Evolutionary conservation across 441 rosid species (phyloP).

Genomic region (Populus hybrid): DNA sequence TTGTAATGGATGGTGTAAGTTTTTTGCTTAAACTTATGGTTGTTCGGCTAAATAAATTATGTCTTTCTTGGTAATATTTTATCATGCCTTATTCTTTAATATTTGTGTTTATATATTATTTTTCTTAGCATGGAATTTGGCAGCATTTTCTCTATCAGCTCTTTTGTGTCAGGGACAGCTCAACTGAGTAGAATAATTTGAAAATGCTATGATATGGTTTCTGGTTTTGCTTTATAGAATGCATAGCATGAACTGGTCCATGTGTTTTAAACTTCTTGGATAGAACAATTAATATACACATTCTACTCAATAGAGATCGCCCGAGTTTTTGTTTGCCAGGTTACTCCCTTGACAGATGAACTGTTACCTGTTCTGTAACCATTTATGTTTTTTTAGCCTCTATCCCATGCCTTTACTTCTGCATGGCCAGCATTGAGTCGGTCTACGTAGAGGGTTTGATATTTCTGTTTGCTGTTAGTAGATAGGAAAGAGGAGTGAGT

Average conservation of each 20-base stretch:
- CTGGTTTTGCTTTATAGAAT: slow-evolving; percentile 5
- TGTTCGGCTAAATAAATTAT: background rate
- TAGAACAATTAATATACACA: background rate
- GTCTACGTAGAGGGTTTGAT: background rate
- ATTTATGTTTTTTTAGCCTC: background rate
- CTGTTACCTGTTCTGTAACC: background rate
- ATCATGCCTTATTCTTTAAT: background rate
- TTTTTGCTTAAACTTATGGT: slow-evolving; percentile 14
- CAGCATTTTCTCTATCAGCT: background rate
- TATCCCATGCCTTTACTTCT: background rate
- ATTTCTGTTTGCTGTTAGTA: background rate
- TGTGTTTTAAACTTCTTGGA: background rate
- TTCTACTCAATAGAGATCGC: background rate
- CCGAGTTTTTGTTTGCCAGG: background rate
- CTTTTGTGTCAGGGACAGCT: background rate
- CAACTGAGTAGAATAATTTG: background rate
- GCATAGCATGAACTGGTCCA: background rate
- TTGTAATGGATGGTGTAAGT: slow-evolving; percentile 97
- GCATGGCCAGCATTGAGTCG: background rate
- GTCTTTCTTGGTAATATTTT: background rate
- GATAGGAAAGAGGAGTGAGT: background rate
- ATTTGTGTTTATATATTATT: background rate
- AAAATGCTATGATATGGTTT: background rate
- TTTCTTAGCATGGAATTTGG: background rate
- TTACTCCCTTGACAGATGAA: background rate